Conservation (phyloP, 208 protist species). For the Acanthamoeba royreba region DNA sequence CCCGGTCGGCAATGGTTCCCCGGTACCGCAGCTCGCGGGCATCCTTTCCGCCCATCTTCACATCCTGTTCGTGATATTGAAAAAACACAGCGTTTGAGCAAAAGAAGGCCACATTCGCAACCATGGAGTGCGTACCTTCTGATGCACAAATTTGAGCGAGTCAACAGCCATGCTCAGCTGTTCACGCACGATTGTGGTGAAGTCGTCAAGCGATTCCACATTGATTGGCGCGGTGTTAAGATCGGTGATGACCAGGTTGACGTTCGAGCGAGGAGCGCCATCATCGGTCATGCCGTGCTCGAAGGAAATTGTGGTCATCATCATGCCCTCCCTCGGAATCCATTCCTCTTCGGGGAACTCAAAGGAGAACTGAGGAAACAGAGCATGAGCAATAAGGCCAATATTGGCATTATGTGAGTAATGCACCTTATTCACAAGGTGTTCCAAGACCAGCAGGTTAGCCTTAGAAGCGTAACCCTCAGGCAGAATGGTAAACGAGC, state of each 20-base stretch:
- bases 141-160: background rate
- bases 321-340: background rate
- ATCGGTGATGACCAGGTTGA: slow-evolving; percentile 22
- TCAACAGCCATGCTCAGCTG: slow-evolving; percentile 9
- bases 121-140: background rate
- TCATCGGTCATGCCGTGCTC: background rate
- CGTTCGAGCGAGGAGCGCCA: background rate
- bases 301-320: background rate
- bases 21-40: background rate
- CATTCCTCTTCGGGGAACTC: slow-evolving; percentile 17
- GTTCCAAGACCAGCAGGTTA: background rate
- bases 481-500: background rate
- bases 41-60: background rate
- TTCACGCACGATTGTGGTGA: background rate
- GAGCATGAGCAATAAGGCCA: background rate
- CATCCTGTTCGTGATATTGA: background rate
- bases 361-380: background rate
- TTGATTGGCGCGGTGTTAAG: background rate
- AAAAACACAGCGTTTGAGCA: background rate
- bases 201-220: background rate
- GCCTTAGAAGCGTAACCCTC: background rate
- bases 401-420: background rate
- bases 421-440: slow-evolving; percentile 1
- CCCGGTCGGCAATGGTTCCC: background rate
- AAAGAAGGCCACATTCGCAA: background rate